These are phyloP conservation scores for Naganishia friedmannii DNA, from an alignment of 768 basidiomycete genomes.

Conservation along the genomic window DNA sequence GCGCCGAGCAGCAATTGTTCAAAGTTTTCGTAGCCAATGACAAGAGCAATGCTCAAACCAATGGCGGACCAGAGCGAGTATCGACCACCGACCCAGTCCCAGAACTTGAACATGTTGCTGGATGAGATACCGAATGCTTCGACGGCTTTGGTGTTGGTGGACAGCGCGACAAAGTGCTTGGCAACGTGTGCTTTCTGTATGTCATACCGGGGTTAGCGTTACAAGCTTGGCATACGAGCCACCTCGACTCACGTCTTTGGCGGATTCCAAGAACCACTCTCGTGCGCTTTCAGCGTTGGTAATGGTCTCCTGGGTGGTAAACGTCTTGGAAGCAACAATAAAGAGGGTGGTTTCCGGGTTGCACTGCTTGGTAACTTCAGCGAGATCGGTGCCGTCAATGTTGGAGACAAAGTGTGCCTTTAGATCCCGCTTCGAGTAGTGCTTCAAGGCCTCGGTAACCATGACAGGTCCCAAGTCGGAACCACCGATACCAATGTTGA, in stretches of 20 bases:
- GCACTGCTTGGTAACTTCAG: constrained; percentile 75
- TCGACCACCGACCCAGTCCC: constrained; percentile 99
- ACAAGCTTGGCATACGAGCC: neutral
- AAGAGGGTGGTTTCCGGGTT: constrained; percentile 91
- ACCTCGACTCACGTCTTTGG: constrained; percentile 63
- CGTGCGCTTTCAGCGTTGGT: constrained; percentile 94
- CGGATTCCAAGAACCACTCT: constrained; percentile 83
- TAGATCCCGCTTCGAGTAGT: constrained; percentile 84
- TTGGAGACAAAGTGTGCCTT: constrained; percentile 88
- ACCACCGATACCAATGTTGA: constrained; percentile 98
- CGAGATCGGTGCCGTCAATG: constrained; percentile 96
- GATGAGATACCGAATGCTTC: constrained; percentile 85
- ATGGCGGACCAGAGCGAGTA: constrained; percentile 99
- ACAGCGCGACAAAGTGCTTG: constrained; percentile 97
- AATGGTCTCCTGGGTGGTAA: constrained; percentile 99
- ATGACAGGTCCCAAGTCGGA: constrained; percentile 98
- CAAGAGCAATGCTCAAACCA: constrained; percentile 87
- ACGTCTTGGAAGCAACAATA: constrained; percentile 98
- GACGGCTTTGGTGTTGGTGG: constrained; percentile 91
- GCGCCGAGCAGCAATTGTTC: constrained; percentile 83
- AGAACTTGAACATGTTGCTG: constrained; percentile 98
- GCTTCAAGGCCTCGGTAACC: constrained; percentile 96
- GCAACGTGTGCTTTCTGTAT: constrained; percentile 75
- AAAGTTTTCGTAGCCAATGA: constrained; percentile 92
- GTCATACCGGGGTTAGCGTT: neutral